Conservation (phyloP, 768 basidiomycete genomes). For the Boletus vinaceobasis region DNA sequence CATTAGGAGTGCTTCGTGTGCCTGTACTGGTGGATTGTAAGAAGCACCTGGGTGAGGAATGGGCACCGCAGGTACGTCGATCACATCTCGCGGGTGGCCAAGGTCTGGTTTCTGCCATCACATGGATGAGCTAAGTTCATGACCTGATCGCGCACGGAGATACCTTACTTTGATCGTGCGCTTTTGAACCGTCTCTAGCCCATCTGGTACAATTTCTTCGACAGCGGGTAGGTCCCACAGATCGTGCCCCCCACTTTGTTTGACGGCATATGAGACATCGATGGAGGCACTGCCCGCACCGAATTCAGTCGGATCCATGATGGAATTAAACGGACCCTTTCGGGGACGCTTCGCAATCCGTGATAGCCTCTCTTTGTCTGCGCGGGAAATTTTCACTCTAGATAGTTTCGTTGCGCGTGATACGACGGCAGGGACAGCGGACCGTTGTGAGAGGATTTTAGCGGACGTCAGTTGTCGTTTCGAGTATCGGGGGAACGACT, state of each 20-base stretch:
- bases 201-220: slow-evolving; percentile 40
- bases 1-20: slow-evolving; percentile 68
- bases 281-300: slow-evolving; percentile 62
- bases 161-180: slow-evolving; percentile 51
- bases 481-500: slow-evolving; percentile 53
- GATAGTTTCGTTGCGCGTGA: slow-evolving; percentile 43
- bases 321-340: slow-evolving; percentile 68
- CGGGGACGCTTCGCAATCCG: slow-evolving; percentile 72
- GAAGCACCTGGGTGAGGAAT: slow-evolving; percentile 81
- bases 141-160: background rate
- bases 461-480: slow-evolving; percentile 57
- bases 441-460: slow-evolving; percentile 81
- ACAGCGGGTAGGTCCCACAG: slow-evolving; percentile 47
- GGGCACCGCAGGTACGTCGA: slow-evolving; percentile 61
- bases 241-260: slow-evolving; percentile 64
- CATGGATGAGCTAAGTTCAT: background rate
- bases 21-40: slow-evolving; percentile 79
- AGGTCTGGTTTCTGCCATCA: slow-evolving; percentile 46
- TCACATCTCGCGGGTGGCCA: slow-evolving; percentile 46
- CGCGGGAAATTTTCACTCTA: slow-evolving; percentile 44
- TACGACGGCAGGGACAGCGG: slow-evolving; percentile 80
- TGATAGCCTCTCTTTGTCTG: slow-evolving; percentile 73
- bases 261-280: slow-evolving; percentile 67
- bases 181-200: slow-evolving; percentile 36
- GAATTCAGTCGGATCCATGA: slow-evolving; percentile 65